Percentiles rank a stretch among this genome's conserved stretches.
Evolutionary conservation across 2,329 filamentous ascomycete species (phyloP).

Genomic region (Knufia fluminis): DNA sequence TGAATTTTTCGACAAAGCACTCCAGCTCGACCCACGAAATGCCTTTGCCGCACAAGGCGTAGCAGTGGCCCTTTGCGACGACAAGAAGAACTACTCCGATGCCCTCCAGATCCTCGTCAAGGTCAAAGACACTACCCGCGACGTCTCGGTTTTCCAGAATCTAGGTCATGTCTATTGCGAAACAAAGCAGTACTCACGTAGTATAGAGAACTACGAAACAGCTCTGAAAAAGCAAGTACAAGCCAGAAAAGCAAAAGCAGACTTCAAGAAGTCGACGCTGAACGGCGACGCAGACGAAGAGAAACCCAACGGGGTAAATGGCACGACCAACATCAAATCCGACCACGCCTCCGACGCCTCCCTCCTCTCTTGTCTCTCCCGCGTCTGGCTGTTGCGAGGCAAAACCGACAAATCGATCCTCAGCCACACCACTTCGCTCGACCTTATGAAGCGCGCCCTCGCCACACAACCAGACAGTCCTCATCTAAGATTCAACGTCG

Average conservation of each 20-base stretch:
- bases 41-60: conserved; percentile 94
- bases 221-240: conserved; percentile 48
- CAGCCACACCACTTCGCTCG: conserved; percentile 55
- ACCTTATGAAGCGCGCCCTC: conserved; percentile 59
- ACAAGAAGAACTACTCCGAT: conserved; percentile 76
- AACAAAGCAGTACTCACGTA: conserved; percentile 77
- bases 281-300: background rate
- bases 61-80: conserved; percentile 86
- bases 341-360: conserved; percentile 44
- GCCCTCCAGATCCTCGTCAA: conserved; percentile 84
- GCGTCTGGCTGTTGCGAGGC: conserved; percentile 76
- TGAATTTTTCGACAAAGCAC: conserved; percentile 96
- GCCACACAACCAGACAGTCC: conserved; percentile 71
- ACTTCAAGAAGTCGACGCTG: background rate
- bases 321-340: background rate
- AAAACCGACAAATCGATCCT: conserved; percentile 56
- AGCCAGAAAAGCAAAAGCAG: background rate
- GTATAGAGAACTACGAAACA: conserved; percentile 87
- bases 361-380: conserved; percentile 76
- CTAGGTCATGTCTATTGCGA: conserved; percentile 89
- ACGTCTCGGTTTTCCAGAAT: conserved; percentile 83
- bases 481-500: conserved; percentile 94
- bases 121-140: conserved; percentile 79
- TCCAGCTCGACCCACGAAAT: conserved; percentile 90
- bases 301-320: conserved; percentile 3